Conservation (phyloP, 768 basidiomycete species). For the Xerocomus spinulosus region DNA sequence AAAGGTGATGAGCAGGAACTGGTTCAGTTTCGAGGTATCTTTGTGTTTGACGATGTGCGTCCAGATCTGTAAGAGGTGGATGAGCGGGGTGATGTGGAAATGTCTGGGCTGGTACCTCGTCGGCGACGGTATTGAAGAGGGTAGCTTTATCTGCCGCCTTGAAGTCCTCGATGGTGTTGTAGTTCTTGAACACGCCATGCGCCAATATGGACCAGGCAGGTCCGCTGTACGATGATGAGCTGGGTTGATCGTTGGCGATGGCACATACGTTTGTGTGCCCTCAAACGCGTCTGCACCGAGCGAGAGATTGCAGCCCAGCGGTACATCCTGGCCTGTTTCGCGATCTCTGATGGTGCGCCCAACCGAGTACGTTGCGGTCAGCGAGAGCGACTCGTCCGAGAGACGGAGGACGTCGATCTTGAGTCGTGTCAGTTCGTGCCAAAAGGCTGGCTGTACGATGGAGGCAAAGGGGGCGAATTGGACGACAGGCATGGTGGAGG, state of each 20-base stretch:
- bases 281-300: slow-evolving; percentile 66
- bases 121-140: slow-evolving; percentile 71
- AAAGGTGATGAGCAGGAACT: slow-evolving; percentile 87
- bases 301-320: slow-evolving; percentile 62
- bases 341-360: slow-evolving; percentile 74
- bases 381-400: slow-evolving; percentile 61
- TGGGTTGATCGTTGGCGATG: slow-evolving; percentile 5
- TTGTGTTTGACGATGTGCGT: slow-evolving; percentile 49
- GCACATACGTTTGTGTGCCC: slow-evolving; percentile 41
- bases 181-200: slow-evolving; percentile 81
- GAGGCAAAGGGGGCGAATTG: slow-evolving; percentile 90
- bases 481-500: slow-evolving; percentile 48
- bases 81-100: not conserved
- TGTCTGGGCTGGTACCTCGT: slow-evolving; percentile 49
- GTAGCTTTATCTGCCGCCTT: slow-evolving; percentile 82
- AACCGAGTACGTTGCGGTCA: slow-evolving; percentile 64
- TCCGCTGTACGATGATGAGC: slow-evolving; percentile 30
- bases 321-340: slow-evolving; percentile 68
- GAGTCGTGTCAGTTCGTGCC: slow-evolving; percentile 82
- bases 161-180: slow-evolving; percentile 96
- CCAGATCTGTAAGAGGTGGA: slow-evolving; percentile 55
- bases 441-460: slow-evolving; percentile 85
- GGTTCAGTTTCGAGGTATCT: slow-evolving; percentile 55
- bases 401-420: slow-evolving; percentile 91
- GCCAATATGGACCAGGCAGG: slow-evolving; percentile 49